Conservation (phyloP, 208 protist species). For the Trypanosoma lewisi region DNA sequence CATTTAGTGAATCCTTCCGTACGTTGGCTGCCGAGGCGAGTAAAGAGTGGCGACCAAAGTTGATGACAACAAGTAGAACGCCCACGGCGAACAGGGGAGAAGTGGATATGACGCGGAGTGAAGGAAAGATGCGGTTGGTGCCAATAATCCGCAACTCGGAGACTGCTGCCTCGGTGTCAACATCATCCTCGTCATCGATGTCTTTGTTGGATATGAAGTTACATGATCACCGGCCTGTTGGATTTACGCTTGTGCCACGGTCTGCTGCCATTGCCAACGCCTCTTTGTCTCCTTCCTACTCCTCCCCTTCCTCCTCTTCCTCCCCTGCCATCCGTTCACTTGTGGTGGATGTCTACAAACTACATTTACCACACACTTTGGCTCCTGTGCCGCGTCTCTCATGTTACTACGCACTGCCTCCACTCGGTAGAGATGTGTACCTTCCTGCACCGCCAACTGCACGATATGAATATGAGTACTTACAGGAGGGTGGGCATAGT, state of each 20-base stretch:
- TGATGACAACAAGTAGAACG: not conserved
- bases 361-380: slow-evolving; percentile 58
- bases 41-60: not conserved
- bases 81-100: not conserved
- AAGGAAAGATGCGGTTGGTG: slow-evolving; percentile 22
- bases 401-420: slow-evolving; percentile 67
- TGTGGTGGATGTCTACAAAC: slow-evolving; percentile 53
- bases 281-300: not conserved
- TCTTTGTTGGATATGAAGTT: slow-evolving; percentile 15
- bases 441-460: slow-evolving; percentile 62
- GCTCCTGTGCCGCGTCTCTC: slow-evolving; percentile 59
- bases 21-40: slow-evolving; percentile 38
- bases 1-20: slow-evolving; percentile 68
- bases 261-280: slow-evolving; percentile 20
- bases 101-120: not conserved
- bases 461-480: slow-evolving; percentile 65
- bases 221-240: not conserved
- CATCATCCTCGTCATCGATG: slow-evolving; percentile 27
- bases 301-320: slow-evolving; percentile 1
- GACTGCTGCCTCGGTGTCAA: slow-evolving; percentile 8
- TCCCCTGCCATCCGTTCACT: slow-evolving; percentile 11
- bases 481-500: slow-evolving; percentile 21
- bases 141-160: slow-evolving; percentile 6
- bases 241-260: slow-evolving; percentile 30
- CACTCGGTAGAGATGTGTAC: slow-evolving; percentile 52